A percentile compares a stretch with the other conserved stretches of the same genome.
Conservation (phyloP, 2,329 filamentous ascomycete genomes). For the Ceratocystis variospora region DNA sequence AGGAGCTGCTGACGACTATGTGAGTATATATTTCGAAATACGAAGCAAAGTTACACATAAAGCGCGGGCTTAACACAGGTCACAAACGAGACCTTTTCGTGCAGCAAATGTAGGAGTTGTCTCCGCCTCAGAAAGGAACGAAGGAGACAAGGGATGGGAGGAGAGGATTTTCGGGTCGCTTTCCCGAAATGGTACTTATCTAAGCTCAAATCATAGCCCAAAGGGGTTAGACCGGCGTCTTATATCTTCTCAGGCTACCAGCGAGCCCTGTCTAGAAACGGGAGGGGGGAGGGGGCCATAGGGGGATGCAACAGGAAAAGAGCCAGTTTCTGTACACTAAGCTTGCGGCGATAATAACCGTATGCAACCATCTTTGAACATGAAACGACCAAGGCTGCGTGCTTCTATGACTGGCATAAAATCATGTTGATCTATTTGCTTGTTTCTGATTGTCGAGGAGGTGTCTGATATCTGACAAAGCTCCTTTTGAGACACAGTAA, state of each 20-base stretch:
- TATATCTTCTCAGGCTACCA: neutral
- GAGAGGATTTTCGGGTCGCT: neutral
- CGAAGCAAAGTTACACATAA: neutral
- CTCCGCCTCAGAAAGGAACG: neutral
- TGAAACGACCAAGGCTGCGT: neutral
- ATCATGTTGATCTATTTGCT: neutral
- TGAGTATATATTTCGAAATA: neutral
- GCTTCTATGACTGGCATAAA: neutral
- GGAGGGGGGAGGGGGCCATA: neutral
- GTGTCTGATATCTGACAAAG: neutral
- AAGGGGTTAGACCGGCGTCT: neutral
- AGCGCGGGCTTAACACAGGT: neutral
- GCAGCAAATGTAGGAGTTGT: neutral
- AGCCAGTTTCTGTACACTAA: neutral
- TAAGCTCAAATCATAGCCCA: neutral
- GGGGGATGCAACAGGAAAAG: neutral
- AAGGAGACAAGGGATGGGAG: neutral
- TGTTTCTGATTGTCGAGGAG: neutral
- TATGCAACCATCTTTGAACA: too few relatives aligned
- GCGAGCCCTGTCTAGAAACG: neutral
- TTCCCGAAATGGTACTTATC: neutral
- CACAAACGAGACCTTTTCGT: neutral
- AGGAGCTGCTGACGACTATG: neutral
- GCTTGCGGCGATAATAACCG: neutral
- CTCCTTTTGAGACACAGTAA: neutral